A percentile compares a stretch with the other conserved stretches of the same genome.
Conservation (phyloP, 768 basidiomycete genomes). For the Kwoniella pini region DNA sequence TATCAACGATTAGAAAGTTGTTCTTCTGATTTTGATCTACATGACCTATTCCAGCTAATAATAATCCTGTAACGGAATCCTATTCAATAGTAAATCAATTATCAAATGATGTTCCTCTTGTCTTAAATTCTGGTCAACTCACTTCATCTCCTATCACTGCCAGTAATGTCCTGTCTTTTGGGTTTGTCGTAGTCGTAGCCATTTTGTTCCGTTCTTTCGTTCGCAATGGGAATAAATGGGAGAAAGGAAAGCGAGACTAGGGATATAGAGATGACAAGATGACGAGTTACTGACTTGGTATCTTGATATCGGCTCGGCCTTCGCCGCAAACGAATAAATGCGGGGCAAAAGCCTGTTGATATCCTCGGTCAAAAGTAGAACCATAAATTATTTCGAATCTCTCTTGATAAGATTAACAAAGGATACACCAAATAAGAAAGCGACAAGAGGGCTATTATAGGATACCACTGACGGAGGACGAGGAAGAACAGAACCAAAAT, state of each 20-base stretch:
- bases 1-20: constrained; percentile 94
- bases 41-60: constrained; percentile 93
- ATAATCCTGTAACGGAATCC: constrained; percentile 96
- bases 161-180: constrained; percentile 71
- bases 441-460: no score
- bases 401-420: no score
- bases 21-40: constrained; percentile 87
- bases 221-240: no score
- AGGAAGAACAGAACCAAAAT: constrained; percentile 5
- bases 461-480: not conserved
- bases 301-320: no score
- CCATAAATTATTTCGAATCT: no score
- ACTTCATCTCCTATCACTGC: constrained; percentile 99
- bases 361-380: no score
- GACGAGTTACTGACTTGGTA: no score
- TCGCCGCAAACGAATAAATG: no score
- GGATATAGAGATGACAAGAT: no score
- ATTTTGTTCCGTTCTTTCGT: constrained; percentile 7
- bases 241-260: no score
- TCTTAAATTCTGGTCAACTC: constrained; percentile 29
- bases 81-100: constrained; percentile 51
- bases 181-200: constrained; percentile 31
- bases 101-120: not conserved
- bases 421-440: no score
- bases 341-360: no score